A percentile compares a stretch with the other conserved stretches of the same genome.
Conservation (phyloP, 2,329 filamentous ascomycete genomes). For the Fusarium nisikadoi region DNA sequence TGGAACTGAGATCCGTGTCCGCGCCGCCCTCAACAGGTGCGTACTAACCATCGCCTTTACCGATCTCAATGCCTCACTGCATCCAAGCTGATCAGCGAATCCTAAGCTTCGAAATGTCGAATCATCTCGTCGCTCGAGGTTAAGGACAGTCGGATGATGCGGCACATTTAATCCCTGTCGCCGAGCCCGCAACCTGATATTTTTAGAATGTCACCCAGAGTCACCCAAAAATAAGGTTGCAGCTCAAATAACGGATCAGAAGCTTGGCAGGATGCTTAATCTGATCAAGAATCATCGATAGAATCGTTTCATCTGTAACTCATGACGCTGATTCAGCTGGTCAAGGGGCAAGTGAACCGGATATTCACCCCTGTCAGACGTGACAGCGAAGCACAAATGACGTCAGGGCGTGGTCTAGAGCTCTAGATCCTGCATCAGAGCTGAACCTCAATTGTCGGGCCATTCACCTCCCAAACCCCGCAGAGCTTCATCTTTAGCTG, state of each 20-base stretch:
- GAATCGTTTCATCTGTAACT: neutral
- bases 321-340: neutral
- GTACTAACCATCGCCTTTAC: neutral
- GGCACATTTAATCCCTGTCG: slow-evolving; percentile 11
- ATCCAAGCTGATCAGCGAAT: neutral
- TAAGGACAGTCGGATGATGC: neutral
- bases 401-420: slow-evolving; percentile 7
- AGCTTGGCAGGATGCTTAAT: slow-evolving; percentile 16
- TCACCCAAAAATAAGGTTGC: slow-evolving; percentile 14
- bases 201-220: slow-evolving; percentile 8
- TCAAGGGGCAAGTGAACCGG: neutral
- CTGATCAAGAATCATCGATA: neutral
- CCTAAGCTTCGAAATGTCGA: neutral
- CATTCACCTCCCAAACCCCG: slow-evolving; percentile 8
- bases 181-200: neutral
- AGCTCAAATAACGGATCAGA: neutral
- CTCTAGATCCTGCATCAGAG: slow-evolving; percentile 2
- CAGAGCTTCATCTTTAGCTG: slow-evolving; percentile 1
- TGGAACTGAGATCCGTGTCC: fast-evolving
- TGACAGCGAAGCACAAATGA: slow-evolving; percentile 16
- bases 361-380: neutral
- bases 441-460: neutral
- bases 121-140: neutral
- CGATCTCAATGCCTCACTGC: fast-evolving
- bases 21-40: neutral